These are phyloP conservation scores for Boehmeria nivea DNA, from an alignment of 306 rosid genomes.

Conservation along the genomic window DNA sequence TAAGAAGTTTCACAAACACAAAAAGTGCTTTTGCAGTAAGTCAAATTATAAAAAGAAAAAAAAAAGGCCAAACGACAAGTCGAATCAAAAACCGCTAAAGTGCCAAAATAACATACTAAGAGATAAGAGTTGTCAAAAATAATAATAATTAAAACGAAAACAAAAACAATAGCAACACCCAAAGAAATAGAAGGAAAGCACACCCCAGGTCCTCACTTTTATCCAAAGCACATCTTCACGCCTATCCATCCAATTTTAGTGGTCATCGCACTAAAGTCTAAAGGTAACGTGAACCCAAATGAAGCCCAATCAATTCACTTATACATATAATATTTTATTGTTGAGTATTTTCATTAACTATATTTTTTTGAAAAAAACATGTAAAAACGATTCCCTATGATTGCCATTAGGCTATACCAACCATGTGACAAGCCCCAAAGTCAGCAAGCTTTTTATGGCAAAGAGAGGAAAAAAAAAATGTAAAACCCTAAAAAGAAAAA, in stretches of 20 bases:
- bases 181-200: not conserved
- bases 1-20: no score
- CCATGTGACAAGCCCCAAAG: constrained; percentile 3
- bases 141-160: no score
- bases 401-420: not conserved
- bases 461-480: no score
- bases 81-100: no score
- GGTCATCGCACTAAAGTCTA: not conserved
- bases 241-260: not conserved
- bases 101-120: no score
- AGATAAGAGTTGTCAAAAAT: no score
- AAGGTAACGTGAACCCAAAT: constrained; percentile 7
- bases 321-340: not conserved
- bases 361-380: not conserved
- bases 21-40: no score
- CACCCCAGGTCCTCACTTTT: no score
- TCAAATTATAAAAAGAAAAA: no score
- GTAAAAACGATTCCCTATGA: not conserved
- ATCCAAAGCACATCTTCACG: no score
- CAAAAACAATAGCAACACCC: not conserved
- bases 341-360: not conserved
- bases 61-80: no score
- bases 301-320: not conserved
- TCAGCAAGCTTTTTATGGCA: not conserved
- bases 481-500: not conserved